Percentiles rank a stretch among this genome's conserved stretches.
Conservation (phyloP, 345 rosid species). For the Salix caprea region DNA sequence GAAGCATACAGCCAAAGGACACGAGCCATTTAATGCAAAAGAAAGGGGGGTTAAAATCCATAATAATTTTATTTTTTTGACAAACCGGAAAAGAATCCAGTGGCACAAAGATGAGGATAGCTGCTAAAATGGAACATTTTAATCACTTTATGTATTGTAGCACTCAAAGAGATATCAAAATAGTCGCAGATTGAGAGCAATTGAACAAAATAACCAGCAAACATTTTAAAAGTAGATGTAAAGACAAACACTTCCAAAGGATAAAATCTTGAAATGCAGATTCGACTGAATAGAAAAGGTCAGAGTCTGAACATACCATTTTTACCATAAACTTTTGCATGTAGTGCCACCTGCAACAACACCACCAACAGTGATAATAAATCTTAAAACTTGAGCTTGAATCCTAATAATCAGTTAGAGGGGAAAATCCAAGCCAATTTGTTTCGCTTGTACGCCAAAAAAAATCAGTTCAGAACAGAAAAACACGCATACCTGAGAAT, state of each 20-base stretch:
- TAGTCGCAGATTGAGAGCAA: background rate
- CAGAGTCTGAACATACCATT: constrained; percentile 47
- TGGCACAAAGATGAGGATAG: background rate
- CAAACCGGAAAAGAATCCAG: background rate
- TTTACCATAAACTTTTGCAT: constrained; percentile 59
- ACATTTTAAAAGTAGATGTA: background rate
- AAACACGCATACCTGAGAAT: constrained; percentile 65
- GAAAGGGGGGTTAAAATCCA: background rate
- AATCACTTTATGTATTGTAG: background rate
- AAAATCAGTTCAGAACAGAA: background rate
- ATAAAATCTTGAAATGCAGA: background rate
- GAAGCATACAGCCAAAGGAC: constrained; percentile 37
- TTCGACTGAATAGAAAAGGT: background rate
- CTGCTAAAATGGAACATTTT: background rate
- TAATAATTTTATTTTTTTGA: background rate
- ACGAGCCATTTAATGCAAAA: constrained; percentile 21
- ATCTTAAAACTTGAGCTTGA: background rate
- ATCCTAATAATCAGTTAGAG: background rate
- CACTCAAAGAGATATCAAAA: background rate
- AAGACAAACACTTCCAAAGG: background rate
- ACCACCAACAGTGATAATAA: background rate
- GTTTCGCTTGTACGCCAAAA: background rate
- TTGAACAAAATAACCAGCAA: background rate
- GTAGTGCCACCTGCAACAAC: constrained; percentile 54
- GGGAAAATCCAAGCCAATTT: background rate